phyloP scores from a whole-genome alignment of 768 basidiomycete genomes.

The Termitomyces sp. region DNA sequence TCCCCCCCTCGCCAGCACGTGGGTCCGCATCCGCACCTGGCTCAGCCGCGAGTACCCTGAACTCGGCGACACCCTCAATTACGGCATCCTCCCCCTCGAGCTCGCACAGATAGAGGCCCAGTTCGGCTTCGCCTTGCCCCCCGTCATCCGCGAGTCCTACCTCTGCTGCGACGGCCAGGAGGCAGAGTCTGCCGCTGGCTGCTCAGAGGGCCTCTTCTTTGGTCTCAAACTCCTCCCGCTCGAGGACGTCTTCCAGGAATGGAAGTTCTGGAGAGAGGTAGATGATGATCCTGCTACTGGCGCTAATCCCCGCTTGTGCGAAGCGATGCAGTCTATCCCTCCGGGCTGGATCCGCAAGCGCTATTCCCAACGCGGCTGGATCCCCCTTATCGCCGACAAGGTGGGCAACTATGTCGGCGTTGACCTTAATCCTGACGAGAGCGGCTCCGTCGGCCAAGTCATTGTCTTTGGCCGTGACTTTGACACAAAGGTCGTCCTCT shows the following conservation, averaged over 20 bases:
- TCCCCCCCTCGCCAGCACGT: slow-evolving; percentile 78
- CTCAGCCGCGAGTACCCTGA: slow-evolving; percentile 87
- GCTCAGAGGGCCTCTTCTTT: slow-evolving; percentile 89
- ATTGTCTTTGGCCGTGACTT: slow-evolving; percentile 99
- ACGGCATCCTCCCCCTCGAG: slow-evolving; percentile 77
- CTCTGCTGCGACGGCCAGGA: slow-evolving; percentile 90
- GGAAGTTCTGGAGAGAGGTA: slow-evolving; percentile 94
- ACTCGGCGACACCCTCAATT: slow-evolving; percentile 92
- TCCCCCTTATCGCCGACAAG: slow-evolving; percentile 91
- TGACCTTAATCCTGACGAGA: slow-evolving; percentile 82
- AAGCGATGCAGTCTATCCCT: slow-evolving; percentile 85
- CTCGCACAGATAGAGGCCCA: slow-evolving; percentile 79
- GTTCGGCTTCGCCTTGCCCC: slow-evolving; percentile 80
- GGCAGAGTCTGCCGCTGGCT: slow-evolving; percentile 81
- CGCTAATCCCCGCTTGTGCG: slow-evolving; percentile 64
- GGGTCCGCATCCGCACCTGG: slow-evolving; percentile 81
- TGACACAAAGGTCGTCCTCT: slow-evolving; percentile 95
- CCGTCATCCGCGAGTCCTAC: slow-evolving; percentile 88
- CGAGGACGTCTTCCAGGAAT: slow-evolving; percentile 92
- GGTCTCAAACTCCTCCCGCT: slow-evolving; percentile 91
- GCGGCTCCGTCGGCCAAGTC: slow-evolving; percentile 82
- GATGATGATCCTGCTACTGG: slow-evolving; percentile 86
- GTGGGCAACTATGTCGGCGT: slow-evolving; percentile 96
- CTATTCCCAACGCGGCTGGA: slow-evolving; percentile 95
- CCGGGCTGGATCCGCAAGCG: slow-evolving; percentile 82